phyloP scores from a whole-genome alignment of 2,329 filamentous ascomycete species.

The Venturia oleaginea region DNA sequence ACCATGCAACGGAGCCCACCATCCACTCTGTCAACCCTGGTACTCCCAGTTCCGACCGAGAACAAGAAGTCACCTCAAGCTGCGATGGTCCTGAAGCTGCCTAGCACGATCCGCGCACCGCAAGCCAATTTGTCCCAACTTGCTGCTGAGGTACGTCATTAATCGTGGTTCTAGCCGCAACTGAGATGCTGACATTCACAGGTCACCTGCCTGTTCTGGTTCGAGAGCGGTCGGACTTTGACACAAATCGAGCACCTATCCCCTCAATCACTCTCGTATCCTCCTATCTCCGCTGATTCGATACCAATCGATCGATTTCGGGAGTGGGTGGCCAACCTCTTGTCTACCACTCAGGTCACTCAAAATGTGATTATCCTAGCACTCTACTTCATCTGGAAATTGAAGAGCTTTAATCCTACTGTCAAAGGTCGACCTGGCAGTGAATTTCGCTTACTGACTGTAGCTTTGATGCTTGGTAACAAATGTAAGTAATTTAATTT shows the following conservation, averaged over 20 bases:
- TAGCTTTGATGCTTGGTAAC: slow-evolving; percentile 94
- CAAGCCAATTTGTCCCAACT: slow-evolving; percentile 32
- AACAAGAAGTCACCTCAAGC: slow-evolving; percentile 13
- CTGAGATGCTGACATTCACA: slow-evolving; percentile 28
- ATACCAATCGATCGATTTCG: slow-evolving; percentile 71
- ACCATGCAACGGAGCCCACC: slow-evolving; percentile 2
- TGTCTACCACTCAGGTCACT: slow-evolving; percentile 91
- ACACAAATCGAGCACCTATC: slow-evolving; percentile 56
- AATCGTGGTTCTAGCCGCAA: background rate
- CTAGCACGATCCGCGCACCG: slow-evolving; percentile 28
- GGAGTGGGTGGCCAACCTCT: slow-evolving; percentile 86
- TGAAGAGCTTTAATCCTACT: slow-evolving; percentile 81
- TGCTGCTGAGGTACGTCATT: slow-evolving; percentile 27
- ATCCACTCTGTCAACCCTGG: slow-evolving; percentile 5
- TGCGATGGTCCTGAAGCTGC: slow-evolving; percentile 23
- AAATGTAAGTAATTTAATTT: slow-evolving; percentile 54
- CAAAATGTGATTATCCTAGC: slow-evolving; percentile 90
- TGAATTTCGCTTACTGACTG: slow-evolving; percentile 84
- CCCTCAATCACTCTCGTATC: slow-evolving; percentile 30
- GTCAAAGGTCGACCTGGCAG: slow-evolving; percentile 90
- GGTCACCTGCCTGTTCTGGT: slow-evolving; percentile 98
- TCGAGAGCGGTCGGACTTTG: slow-evolving; percentile 76
- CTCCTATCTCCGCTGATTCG: slow-evolving; percentile 52
- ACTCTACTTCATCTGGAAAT: slow-evolving; percentile 80
- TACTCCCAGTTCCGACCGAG: background rate